These are phyloP conservation scores for Ceratopteris richardii DNA, from an alignment of 75 land plant species.

Conservation along the genomic window DNA sequence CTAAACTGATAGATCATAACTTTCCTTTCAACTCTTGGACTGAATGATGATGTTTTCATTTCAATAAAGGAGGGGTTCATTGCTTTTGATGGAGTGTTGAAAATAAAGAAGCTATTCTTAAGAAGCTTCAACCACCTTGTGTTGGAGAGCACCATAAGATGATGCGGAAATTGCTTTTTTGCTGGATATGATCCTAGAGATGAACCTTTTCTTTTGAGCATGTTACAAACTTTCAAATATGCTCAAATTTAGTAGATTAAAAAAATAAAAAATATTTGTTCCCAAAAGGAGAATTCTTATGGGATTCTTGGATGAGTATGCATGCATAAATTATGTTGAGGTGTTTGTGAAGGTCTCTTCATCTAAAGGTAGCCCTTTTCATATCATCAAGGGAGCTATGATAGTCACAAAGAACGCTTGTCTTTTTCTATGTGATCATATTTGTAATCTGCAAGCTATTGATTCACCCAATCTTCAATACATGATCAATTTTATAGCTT, in stretches of 20 bases:
- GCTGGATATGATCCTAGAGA: constrained; percentile 57
- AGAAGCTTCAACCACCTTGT: constrained; percentile 26
- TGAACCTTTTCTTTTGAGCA: constrained; percentile 66
- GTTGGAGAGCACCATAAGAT: constrained; percentile 31
- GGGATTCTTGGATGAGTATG: constrained; percentile 83
- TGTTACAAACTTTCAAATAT: constrained; percentile 46
- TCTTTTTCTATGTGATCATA: constrained; percentile 85
- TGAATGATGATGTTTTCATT: too few relatives aligned
- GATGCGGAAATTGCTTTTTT: constrained; percentile 42
- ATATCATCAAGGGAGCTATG: constrained; percentile 33
- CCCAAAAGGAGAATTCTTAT: constrained; percentile 66
- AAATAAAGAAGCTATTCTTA: constrained; percentile 42
- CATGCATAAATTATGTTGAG: constrained; percentile 64
- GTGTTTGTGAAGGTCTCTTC: constrained; percentile 59
- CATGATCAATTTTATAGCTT: constrained; percentile 63
- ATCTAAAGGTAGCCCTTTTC: not conserved
- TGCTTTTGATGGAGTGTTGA: constrained; percentile 45
- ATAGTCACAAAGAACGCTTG: constrained; percentile 90
- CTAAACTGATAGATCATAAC: constrained; percentile 72
- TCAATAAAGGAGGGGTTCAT: constrained; percentile 37
- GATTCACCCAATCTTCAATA: constrained; percentile 25
- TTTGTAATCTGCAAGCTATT: constrained; percentile 65
- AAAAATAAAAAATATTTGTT: constrained; percentile 47
- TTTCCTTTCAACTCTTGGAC: constrained; percentile 79
- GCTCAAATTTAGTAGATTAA: constrained; percentile 45